Base-by-base conservation (phyloP, 164 flowering plant genomes). In the Cinnamomum chago region DNA sequence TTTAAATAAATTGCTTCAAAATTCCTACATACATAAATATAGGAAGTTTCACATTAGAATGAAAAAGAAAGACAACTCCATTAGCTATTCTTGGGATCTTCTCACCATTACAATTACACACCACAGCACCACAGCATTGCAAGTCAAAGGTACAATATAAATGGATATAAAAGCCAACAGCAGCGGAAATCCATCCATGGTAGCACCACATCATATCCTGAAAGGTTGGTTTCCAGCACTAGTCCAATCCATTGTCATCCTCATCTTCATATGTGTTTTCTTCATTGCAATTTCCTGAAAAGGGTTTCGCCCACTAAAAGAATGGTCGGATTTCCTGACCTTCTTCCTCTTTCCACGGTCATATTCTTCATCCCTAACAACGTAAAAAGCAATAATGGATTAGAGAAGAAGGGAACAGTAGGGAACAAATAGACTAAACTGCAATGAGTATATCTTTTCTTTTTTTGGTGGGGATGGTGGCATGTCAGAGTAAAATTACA, bases 271-370 rank as follows among this genome's bases (percentile, higher is more conserved):
- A 7, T 85, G 81, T 13, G 72, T 67, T 73, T 86, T 92, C 81
- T 70, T 75, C 13, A 73, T 75, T 9, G 94, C 90, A 64, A 90
- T 20, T 79, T 86, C 87, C 80, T 94, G 99, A 86, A 94, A 96
- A 33, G 80, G 87, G 81, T 92, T 96, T 67, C 83, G 83, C 58
- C 90, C 98, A 25, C 77, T 90, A 76, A 82, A 89, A 11, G 3
- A 30, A 5, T 66, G 52, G 73, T 77, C 85, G 5, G 77, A 22
- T 7, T 15, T 64, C 81, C 87, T 87, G 0, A 90, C 77, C 88
- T 94, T 96, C 84, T 89, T 96, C 66, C 89, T 88, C 86, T 90
- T 96, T 0, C 97, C 99, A 28, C 77, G 75, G 82, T 96, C 97
- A 70, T 91, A 91, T 75, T 90, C 97, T 70, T 90, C 92, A 78